phyloP scores from a whole-genome alignment of 345 rosid species.

The Bruguiera parviflora region DNA sequence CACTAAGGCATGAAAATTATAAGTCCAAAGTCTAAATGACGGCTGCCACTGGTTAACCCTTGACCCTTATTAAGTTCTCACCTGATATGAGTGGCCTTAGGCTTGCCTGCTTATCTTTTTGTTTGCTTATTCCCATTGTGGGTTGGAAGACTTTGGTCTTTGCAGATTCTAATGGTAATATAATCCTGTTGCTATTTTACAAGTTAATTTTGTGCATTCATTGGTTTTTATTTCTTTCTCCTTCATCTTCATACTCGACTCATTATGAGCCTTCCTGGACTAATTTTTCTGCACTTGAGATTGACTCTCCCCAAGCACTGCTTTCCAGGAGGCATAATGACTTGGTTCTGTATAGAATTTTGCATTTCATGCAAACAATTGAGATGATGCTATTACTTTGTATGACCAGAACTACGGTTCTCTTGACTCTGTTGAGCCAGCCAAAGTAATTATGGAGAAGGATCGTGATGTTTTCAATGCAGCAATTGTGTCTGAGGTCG shows the following conservation, averaged over 20 bases:
- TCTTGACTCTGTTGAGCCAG: constrained; percentile 59
- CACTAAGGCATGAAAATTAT: too few species aligned
- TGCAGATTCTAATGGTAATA: too few species aligned
- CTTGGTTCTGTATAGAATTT: neutral
- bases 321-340: neutral
- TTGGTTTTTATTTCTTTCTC: neutral
- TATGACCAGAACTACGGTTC: constrained; percentile 57
- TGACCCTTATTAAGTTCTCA: too few species aligned
- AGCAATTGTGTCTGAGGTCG: constrained; percentile 54
- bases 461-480: constrained; percentile 39
- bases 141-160: too few species aligned
- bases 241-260: neutral
- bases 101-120: too few species aligned
- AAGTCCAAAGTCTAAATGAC: too few species aligned
- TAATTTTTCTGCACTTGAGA: neutral
- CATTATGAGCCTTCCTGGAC: neutral
- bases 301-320: too few species aligned
- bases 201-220: neutral
- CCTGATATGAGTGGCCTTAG: too few species aligned
- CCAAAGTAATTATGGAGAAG: constrained; percentile 49
- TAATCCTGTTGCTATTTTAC: too few species aligned
- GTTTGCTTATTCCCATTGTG: too few species aligned
- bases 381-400: constrained; percentile 3
- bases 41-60: too few species aligned
- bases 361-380: neutral